Evolutionary conservation across 2,329 filamentous ascomycete species (phyloP).

Genomic region (Calonectria honghensis): DNA sequence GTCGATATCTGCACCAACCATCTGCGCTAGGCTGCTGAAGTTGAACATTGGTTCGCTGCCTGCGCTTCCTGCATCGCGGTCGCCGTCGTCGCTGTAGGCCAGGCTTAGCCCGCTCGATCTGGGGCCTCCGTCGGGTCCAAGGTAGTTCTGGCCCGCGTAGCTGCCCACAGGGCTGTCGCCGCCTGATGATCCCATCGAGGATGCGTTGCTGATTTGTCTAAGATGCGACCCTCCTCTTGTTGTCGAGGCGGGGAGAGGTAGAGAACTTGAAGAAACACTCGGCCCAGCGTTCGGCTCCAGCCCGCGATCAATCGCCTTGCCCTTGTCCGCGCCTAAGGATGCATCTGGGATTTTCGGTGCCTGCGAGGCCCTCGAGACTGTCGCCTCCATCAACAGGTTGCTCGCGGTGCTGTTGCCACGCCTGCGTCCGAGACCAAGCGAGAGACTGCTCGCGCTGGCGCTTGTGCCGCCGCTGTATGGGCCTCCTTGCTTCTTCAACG

Average conservation of each 20-base stretch:
- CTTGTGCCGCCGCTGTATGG: constrained; percentile 61
- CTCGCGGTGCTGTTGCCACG: constrained; percentile 77
- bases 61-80: constrained; percentile 70
- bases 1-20: constrained; percentile 81
- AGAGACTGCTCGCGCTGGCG: constrained; percentile 79
- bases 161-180: constrained; percentile 79
- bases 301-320: constrained; percentile 80
- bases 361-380: constrained; percentile 66
- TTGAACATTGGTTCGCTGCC: constrained; percentile 89
- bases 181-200: constrained; percentile 86
- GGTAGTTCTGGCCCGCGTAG: constrained; percentile 61
- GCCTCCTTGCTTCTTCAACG: constrained; percentile 76
- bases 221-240: constrained; percentile 81
- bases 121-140: constrained; percentile 64
- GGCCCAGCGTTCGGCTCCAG: constrained; percentile 53
- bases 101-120: constrained; percentile 74
- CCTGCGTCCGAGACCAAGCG: constrained; percentile 75
- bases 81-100: constrained; percentile 67
- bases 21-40: constrained; percentile 89
- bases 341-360: constrained; percentile 51
- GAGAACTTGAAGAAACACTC: constrained; percentile 61
- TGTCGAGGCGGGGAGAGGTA: constrained; percentile 70
- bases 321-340: constrained; percentile 70
- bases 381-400: constrained; percentile 75
- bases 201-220: constrained; percentile 90